Percentiles rank a stretch among this genome's conserved stretches.
These are phyloP conservation scores for Cyberlindnera euphorbiiphila DNA, from an alignment of 805 yeast species.

Conservation along the genomic window DNA sequence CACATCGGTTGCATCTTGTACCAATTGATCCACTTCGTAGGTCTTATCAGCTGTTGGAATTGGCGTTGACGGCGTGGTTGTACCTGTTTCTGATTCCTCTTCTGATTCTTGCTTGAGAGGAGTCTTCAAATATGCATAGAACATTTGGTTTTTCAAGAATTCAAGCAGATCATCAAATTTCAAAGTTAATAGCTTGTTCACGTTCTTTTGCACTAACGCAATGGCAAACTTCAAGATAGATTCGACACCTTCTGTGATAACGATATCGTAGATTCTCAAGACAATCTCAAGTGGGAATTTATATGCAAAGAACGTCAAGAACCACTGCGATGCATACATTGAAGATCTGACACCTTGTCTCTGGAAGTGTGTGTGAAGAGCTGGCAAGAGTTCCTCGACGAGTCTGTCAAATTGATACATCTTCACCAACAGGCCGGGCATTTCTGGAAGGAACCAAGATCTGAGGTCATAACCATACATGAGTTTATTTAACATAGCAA, in stretches of 20 bases:
- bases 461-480: conserved; percentile 86
- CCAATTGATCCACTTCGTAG: conserved; percentile 71
- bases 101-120: conserved; percentile 24
- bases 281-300: conserved; percentile 90
- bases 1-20: conserved; percentile 71
- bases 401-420: conserved; percentile 89
- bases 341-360: conserved; percentile 88
- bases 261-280: conserved; percentile 78
- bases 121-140: conserved; percentile 54
- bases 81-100: conserved; percentile 28
- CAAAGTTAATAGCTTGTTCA: conserved; percentile 51
- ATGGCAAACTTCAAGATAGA: conserved; percentile 80
- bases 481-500: conserved; percentile 70
- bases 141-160: conserved; percentile 75
- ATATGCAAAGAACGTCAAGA: conserved; percentile 89
- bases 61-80: conserved; percentile 9
- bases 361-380: conserved; percentile 65
- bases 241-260: conserved; percentile 89
- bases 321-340: conserved; percentile 99
- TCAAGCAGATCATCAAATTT: conserved; percentile 75
- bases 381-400: conserved; percentile 72
- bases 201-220: conserved; percentile 71
- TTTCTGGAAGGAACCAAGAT: conserved; percentile 74
- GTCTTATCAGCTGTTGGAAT: conserved; percentile 29
- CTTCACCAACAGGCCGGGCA: conserved; percentile 87